Evolutionary conservation across 306 rosid species (phyloP), one percentile per base, ranked within the genome.

Genomic region (Castanea sativa): DNA sequence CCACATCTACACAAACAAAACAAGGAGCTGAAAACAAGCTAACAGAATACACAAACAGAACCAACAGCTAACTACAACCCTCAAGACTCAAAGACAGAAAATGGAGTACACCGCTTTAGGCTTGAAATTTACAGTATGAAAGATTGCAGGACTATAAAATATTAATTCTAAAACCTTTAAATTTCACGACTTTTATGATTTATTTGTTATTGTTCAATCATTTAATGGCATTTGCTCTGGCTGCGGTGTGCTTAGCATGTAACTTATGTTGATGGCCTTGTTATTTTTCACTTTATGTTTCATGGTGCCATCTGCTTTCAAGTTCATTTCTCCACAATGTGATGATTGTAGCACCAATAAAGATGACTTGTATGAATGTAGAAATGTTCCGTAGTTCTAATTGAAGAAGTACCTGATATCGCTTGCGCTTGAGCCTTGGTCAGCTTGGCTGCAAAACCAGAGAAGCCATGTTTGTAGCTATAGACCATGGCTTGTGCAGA

Each of bases 371-470:
- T 15, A 29, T 1, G 41, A 29, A 63, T 29, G 15, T 4, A 63
- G 18, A 63, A 63, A 25, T 16, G 2, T 14, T 63, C 9, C 14
- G 3, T 15, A 63, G 69, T 63, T 63, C 15, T 21, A 68, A 69
- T 4, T 55, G 49, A 12, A 18, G 4, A 55, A 60, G 15, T 30
- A 81, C 85, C 85, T 70, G 85, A 70, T 63, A 69, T 41, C 15
- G 10, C 65, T 69, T 81, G 79, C 9, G 88, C 88, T 71, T 85
- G 88, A 69, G 78, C 30, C 30, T 65, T 76, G 18, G 88, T 81
- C 3, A 87, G 78, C 77, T 73, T 82, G 27, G 87, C 84, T n/a
- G 87, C 84, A 56, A 84, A 84, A 13, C 86, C 88, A 16, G 84
- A 76, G 59, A 84, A 83, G 21, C 84, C 83, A 69, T 83, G 88